A percentile compares a stretch with the other conserved stretches of the same genome.
Conservation (phyloP, 192 early-diverging fungal species). For the Backusella mclennaniae region DNA sequence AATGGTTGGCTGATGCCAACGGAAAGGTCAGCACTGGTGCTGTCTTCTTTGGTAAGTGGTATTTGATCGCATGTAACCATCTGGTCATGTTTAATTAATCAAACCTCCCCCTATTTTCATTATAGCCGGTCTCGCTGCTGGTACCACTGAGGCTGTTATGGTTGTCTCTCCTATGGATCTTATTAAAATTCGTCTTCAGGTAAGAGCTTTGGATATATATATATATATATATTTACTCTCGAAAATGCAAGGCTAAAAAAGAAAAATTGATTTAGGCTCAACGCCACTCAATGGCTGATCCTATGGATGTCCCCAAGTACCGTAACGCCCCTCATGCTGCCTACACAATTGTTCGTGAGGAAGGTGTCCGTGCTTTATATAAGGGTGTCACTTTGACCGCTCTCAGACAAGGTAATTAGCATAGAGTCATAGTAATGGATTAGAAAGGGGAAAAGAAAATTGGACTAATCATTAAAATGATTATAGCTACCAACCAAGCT, state of each 20-base stretch:
- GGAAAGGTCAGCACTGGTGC: slow-evolving; percentile 65
- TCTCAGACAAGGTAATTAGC: slow-evolving; percentile 72
- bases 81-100: slow-evolving; percentile 12
- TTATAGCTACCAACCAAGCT: slow-evolving; percentile 90
- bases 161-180: slow-evolving; percentile 99
- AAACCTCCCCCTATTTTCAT: background rate
- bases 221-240: background rate
- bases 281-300: slow-evolving; percentile 94
- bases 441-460: background rate
- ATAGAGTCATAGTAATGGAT: background rate
- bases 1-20: slow-evolving; percentile 62
- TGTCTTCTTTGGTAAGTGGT: slow-evolving; percentile 68
- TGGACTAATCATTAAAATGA: slow-evolving; percentile 1
- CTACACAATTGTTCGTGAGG: slow-evolving; percentile 89
- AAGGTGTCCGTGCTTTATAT: slow-evolving; percentile 85
- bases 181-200: slow-evolving; percentile 96
- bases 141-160: slow-evolving; percentile 89
- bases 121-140: slow-evolving; percentile 87
- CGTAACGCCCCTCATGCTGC: slow-evolving; percentile 91
- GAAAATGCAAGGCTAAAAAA: background rate
- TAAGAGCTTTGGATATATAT: background rate
- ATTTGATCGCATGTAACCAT: background rate
- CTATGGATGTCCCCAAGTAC: slow-evolving; percentile 95
- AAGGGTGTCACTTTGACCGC: slow-evolving; percentile 94
- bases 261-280: slow-evolving; percentile 53